phyloP scores from a whole-genome alignment of 805 yeast genomes.

The Saccharomycopsis fibuligera region DNA sequence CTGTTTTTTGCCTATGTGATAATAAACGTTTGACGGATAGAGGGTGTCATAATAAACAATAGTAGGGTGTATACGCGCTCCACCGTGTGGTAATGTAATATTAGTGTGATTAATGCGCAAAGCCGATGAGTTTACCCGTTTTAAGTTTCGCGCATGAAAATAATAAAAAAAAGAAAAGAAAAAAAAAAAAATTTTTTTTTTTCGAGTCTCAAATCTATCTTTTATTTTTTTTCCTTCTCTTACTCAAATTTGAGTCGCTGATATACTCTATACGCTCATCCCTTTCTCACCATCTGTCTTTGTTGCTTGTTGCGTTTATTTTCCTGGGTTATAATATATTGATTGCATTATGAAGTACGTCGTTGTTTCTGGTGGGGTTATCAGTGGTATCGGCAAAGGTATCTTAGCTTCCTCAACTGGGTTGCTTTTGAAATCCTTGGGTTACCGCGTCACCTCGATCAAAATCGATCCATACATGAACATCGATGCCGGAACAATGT shows the following conservation, averaged over 20 bases:
- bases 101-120: too few species aligned
- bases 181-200: too few species aligned
- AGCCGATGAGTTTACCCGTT: too few species aligned
- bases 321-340: background rate
- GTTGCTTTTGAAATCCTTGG: constrained; percentile 84
- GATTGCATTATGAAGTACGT: constrained; percentile 81
- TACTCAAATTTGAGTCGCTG: constrained; percentile 8
- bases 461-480: constrained; percentile 99
- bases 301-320: background rate
- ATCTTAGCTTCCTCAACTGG: constrained; percentile 98
- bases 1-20: too few species aligned
- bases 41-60: too few species aligned
- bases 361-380: constrained; percentile 98
- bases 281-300: background rate
- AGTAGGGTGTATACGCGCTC: too few species aligned
- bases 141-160: too few species aligned
- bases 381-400: constrained; percentile 99
- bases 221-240: constrained; percentile 6
- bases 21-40: too few species aligned
- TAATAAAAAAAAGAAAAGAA: too few species aligned
- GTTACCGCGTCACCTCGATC: constrained; percentile 92
- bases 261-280: background rate
- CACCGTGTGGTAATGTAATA: too few species aligned
- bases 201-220: too few species aligned
- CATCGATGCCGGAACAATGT: constrained; percentile 99